These are phyloP conservation scores for Penicillium sp. DNA, from an alignment of 2,329 filamentous ascomycete species.

Conservation along the genomic window DNA sequence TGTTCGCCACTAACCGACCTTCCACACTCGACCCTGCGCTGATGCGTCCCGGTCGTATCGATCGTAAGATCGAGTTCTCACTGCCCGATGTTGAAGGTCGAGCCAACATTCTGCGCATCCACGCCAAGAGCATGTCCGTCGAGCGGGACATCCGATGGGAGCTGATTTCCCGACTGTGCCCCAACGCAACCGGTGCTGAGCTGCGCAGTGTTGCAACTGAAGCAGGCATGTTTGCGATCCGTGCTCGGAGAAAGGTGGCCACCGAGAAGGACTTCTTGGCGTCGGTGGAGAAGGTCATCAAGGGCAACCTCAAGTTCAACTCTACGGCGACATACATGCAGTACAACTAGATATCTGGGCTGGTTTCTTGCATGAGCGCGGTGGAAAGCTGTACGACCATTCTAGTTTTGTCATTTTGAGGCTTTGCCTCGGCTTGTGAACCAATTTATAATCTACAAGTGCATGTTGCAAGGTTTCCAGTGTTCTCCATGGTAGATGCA, in stretches of 20 bases:
- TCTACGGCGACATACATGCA: slow-evolving; percentile 97
- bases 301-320: slow-evolving; percentile 99
- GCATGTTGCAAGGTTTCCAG: not conserved
- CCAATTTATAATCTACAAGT: slow-evolving; percentile 23
- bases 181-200: slow-evolving; percentile 95
- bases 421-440: slow-evolving; percentile 9
- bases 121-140: slow-evolving; percentile 99
- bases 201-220: slow-evolving; percentile 95
- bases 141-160: slow-evolving; percentile 99
- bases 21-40: slow-evolving; percentile 94
- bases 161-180: slow-evolving; percentile 92
- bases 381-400: slow-evolving; percentile 36
- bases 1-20: slow-evolving; percentile 97
- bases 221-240: slow-evolving; percentile 97
- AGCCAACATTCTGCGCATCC: slow-evolving; percentile 95
- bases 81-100: slow-evolving; percentile 95
- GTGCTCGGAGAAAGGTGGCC: slow-evolving; percentile 91
- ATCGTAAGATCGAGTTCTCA: slow-evolving; percentile 98
- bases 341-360: slow-evolving; percentile 72
- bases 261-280: slow-evolving; percentile 98
- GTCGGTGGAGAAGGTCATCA: slow-evolving; percentile 99
- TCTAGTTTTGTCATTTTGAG: slow-evolving; percentile 26
- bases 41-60: slow-evolving; percentile 95
- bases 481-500: not conserved
- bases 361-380: slow-evolving; percentile 27